Conservation (phyloP, 2,329 filamentous ascomycete genomes). For the Diplodia sapinea region DNA sequence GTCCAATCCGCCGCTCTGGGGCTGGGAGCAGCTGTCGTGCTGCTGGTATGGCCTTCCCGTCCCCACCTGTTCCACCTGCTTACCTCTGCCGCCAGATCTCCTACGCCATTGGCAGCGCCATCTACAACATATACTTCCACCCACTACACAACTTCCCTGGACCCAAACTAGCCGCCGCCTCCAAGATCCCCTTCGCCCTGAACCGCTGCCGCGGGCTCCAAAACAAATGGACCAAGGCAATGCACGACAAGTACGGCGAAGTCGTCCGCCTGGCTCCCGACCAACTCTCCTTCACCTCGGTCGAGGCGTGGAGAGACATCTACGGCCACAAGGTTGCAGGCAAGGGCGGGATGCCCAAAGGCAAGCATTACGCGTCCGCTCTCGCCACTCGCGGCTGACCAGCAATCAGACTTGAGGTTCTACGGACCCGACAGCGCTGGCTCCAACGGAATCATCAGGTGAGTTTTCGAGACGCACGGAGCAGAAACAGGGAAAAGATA, state of each 20-base stretch:
- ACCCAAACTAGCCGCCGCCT: conserved; percentile 24
- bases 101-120: background rate
- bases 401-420: conserved; percentile 20
- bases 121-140: conserved; percentile 32
- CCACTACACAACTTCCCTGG: conserved; percentile 31
- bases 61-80: background rate
- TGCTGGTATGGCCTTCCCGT: background rate
- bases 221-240: background rate
- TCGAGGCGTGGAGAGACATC: conserved; percentile 33
- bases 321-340: conserved; percentile 32
- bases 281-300: conserved; percentile 28
- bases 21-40: background rate
- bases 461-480: background rate
- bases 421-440: conserved; percentile 25
- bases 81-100: background rate
- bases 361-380: background rate
- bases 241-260: conserved; percentile 30
- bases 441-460: conserved; percentile 24
- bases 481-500: no score
- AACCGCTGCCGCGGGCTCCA: conserved; percentile 7
- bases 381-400: background rate
- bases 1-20: background rate
- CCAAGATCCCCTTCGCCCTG: conserved; percentile 20
- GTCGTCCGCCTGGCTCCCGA: conserved; percentile 31
- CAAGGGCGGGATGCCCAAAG: conserved; percentile 24